Percentiles rank a stretch among this genome's conserved stretches.
Evolutionary conservation across 2,329 filamentous ascomycete species (phyloP).

Genomic region (Coniochaeta sp.): DNA sequence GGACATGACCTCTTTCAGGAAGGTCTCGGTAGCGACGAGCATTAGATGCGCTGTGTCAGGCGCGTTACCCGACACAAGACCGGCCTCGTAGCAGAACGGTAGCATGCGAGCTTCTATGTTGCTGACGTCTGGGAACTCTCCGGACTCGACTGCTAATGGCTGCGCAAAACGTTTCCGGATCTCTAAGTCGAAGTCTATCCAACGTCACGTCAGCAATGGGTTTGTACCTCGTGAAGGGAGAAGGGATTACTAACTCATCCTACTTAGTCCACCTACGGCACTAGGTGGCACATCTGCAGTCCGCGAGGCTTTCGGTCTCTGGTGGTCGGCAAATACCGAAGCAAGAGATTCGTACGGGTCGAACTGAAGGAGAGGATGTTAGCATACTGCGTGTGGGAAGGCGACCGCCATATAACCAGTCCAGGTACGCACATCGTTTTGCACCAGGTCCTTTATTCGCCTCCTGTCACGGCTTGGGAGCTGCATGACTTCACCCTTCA

Average conservation of each 20-base stretch:
- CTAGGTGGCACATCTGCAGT: slow-evolving; percentile 57
- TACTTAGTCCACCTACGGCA: slow-evolving; percentile 68
- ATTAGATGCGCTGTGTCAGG: slow-evolving; percentile 56
- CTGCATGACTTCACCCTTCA: slow-evolving; percentile 66
- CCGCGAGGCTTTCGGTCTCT: slow-evolving; percentile 34
- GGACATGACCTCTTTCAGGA: slow-evolving; percentile 58
- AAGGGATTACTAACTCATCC: slow-evolving; percentile 59
- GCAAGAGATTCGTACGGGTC: slow-evolving; percentile 48
- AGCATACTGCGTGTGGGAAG: slow-evolving; percentile 8
- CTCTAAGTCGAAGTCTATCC: slow-evolving; percentile 55
- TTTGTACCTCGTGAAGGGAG: not conserved
- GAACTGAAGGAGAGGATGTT: slow-evolving; percentile 29
- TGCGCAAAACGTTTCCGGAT: slow-evolving; percentile 59
- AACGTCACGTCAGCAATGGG: not conserved
- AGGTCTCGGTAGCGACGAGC: slow-evolving; percentile 58
- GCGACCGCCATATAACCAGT: not conserved
- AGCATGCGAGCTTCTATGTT: slow-evolving; percentile 59
- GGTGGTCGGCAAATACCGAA: slow-evolving; percentile 43
- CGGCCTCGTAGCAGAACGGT: slow-evolving; percentile 60
- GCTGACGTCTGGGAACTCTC: slow-evolving; percentile 60
- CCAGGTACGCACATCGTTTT: slow-evolving; percentile 46
- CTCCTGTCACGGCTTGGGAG: slow-evolving; percentile 58
- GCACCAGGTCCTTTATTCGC: slow-evolving; percentile 56
- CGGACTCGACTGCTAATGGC: slow-evolving; percentile 58
- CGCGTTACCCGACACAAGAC: slow-evolving; percentile 50